Base-by-base conservation (phyloP, 2,329 filamentous ascomycete genomes). In the Aspergillus sp. region DNA sequence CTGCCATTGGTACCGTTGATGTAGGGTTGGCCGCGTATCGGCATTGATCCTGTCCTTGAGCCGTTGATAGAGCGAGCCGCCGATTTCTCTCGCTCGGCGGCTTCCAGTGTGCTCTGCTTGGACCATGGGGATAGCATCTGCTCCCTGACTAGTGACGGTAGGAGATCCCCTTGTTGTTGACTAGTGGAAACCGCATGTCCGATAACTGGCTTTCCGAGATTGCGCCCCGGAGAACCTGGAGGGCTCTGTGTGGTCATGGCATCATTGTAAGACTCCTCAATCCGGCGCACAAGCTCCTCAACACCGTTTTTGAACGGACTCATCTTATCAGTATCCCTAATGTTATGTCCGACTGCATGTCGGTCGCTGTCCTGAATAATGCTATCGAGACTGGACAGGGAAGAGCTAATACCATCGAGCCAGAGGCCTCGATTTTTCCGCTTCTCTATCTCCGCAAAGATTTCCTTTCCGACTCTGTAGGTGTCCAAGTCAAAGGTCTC, bases 71-170 rank as follows among this genome's bases (percentile, higher is more conserved):
- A 96, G 13, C 86, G 85, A 0, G 91, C 87, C 69, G 89, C 91
- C 69, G 88, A 88, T 54, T 83, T 85, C 59, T 91, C 82, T 61
- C 82, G 87, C 62, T 90, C 87, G 53, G 91, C 84, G 43, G 86
- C 83, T 11, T 88, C 85, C 56, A 95, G 15, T 82, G 79, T 23
- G 96, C 93, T 71, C 15, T 55, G 53, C n/a, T 89, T 88, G 45
- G 87, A 90, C 94, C 94, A 97, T 52, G 91, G 86, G 22, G 85
- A 82, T 60, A 92, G 80, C 85, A 97, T 91, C 67, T 91, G 85
- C 64, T 95, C 91, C 66, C 85, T 87, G 68, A 92, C 86, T 30
- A 81, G 83, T 17, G 80, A 75, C 0, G 92, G 90, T 2, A 97
- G 80, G 60, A 89, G 84, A n/a, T 79, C 76, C 41, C 83, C 80